A percentile compares a stretch with the other conserved stretches of the same genome.
Evolutionary conservation across 1,284 basidiomycete species (phyloP).

Genomic region (Boletus sp.): DNA sequence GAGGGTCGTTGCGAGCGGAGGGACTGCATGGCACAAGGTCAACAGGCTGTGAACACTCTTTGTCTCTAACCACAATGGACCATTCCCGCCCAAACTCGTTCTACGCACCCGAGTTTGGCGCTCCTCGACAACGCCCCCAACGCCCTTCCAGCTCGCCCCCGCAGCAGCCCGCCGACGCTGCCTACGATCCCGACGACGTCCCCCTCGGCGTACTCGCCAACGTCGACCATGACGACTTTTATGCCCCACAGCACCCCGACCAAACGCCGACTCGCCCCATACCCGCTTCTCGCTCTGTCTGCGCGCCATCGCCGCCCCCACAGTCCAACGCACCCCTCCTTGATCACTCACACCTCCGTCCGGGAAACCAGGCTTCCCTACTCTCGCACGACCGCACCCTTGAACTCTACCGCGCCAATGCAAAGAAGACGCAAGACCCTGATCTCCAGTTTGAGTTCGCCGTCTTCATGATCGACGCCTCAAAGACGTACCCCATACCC

Average conservation of each 20-base stretch:
- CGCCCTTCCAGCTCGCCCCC: slow-evolving; percentile 31
- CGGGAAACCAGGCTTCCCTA: slow-evolving; percentile 90
- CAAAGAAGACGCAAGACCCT: slow-evolving; percentile 98
- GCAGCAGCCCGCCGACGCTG: slow-evolving; percentile 37
- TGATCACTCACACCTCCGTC: slow-evolving; percentile 93
- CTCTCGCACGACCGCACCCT: slow-evolving; percentile 95
- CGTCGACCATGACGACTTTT: slow-evolving; percentile 43
- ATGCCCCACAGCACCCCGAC: slow-evolving; percentile 33
- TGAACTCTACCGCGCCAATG: slow-evolving; percentile 95
- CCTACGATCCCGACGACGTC: slow-evolving; percentile 39
- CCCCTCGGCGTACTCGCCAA: slow-evolving; percentile 34
- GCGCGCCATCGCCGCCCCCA: slow-evolving; percentile 44
- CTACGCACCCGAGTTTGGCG: slow-evolving; percentile 38
- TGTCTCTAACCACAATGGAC: slow-evolving; percentile 37
- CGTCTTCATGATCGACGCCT: slow-evolving; percentile 98
- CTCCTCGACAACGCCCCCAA: slow-evolving; percentile 25
- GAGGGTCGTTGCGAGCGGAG: slow-evolving; percentile 63
- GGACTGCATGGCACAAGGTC: slow-evolving; percentile 53
- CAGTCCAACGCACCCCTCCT: slow-evolving; percentile 71
- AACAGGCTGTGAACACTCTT: slow-evolving; percentile 20
- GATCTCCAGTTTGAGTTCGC: slow-evolving; percentile 98
- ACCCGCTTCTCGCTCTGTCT: slow-evolving; percentile 44
- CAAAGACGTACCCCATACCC: slow-evolving; percentile 84
- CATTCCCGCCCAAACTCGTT: slow-evolving; percentile 43
- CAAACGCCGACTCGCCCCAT: slow-evolving; percentile 28